A percentile compares a stretch with the other conserved stretches of the same genome.
Conservation (phyloP, 257 asterid genomes). For the Knoxia roxburghii region DNA sequence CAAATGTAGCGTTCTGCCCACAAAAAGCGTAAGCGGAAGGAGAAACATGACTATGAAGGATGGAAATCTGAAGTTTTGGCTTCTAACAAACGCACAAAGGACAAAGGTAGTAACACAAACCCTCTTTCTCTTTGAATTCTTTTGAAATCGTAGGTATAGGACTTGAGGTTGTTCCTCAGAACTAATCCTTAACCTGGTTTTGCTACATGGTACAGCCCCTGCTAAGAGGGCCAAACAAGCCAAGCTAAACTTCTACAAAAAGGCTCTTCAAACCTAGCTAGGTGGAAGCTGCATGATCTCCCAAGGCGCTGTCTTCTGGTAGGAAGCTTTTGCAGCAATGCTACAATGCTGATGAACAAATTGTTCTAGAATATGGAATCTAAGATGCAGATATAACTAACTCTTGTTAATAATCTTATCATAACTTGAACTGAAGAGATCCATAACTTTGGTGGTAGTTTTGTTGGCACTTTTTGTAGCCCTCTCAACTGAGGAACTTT, state of each 20-base stretch:
- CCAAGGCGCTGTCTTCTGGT: not conserved
- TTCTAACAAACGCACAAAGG: constrained; percentile 43
- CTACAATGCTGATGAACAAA: constrained; percentile 4
- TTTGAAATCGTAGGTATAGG: not conserved
- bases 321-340: constrained; percentile 3
- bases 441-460: not conserved
- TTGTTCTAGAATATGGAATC: not conserved
- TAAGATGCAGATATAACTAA: not conserved
- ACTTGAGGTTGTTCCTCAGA: not conserved
- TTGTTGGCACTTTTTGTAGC: not conserved
- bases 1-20: constrained; percentile 63
- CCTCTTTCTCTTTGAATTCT: not conserved
- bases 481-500: no score
- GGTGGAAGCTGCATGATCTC: constrained; percentile 37
- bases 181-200: constrained; percentile 7
- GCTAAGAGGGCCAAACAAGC: constrained; percentile 56
- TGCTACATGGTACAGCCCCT: constrained; percentile 37
- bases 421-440: not conserved
- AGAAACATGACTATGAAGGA: constrained; percentile 42
- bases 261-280: constrained; percentile 42
- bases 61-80: constrained; percentile 76
- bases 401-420: not conserved
- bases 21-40: constrained; percentile 66
- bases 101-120: constrained; percentile 37
- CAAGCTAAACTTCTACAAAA: constrained; percentile 53